These are phyloP conservation scores for Pistacia vera DNA, from an alignment of 345 rosid species.

Conservation along the genomic window DNA sequence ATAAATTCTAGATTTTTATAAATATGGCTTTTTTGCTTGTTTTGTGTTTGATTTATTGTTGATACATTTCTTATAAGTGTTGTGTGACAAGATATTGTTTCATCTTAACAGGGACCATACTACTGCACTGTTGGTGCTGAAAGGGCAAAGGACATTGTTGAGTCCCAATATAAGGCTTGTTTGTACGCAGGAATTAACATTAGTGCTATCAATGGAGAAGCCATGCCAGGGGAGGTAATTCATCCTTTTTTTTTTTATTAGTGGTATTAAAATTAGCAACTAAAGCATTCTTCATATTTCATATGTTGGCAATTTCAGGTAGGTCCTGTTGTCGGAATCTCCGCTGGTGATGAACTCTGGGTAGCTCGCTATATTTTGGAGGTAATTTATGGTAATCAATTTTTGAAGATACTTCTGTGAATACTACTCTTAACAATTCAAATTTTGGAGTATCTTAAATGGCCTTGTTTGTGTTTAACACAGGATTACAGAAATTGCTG, in stretches of 20 bases:
- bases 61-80: neutral
- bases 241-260: too few relatives aligned
- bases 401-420: neutral
- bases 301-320: constrained; percentile 96
- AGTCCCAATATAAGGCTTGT: constrained; percentile 95
- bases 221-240: constrained; percentile 94
- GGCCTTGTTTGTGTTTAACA: constrained; percentile 32
- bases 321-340: constrained; percentile 87
- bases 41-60: neutral
- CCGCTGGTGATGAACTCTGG: constrained; percentile 89
- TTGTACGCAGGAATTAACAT: constrained; percentile 85
- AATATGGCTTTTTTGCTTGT: neutral
- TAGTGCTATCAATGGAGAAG: constrained; percentile 93
- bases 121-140: constrained; percentile 86
- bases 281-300: constrained; percentile 14
- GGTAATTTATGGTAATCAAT: constrained; percentile 38
- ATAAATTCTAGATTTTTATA: too few relatives aligned
- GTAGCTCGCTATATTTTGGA: constrained; percentile 93
- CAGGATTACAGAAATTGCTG: constrained; percentile 97
- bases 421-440: neutral
- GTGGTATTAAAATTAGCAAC: neutral
- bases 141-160: constrained; percentile 88
- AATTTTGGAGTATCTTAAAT: neutral
- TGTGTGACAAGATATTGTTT: neutral
- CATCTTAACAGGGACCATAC: constrained; percentile 80